A percentile compares a stretch with the other conserved stretches of the same genome.
Evolutionary conservation across 139 green algal species (phyloP).

Genomic region (Coccomyxa sp.): DNA sequence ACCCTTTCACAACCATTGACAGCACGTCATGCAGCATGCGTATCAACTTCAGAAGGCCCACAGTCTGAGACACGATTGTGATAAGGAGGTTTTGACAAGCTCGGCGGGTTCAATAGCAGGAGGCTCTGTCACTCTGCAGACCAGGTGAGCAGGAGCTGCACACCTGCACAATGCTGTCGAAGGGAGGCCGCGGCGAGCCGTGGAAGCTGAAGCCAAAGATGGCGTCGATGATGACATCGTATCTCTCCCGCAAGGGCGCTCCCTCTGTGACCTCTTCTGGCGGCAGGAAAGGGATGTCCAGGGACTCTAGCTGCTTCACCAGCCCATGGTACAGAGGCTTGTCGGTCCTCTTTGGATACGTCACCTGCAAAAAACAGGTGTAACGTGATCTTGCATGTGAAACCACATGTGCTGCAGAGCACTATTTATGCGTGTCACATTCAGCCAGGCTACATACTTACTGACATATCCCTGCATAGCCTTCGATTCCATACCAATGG

Average conservation of each 20-base stretch:
- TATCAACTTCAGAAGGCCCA: background rate
- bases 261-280: constrained; percentile 35
- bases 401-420: too few species aligned
- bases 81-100: background rate
- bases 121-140: background rate
- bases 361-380: constrained; percentile 52
- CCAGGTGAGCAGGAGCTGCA: constrained; percentile 20
- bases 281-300: constrained; percentile 64
- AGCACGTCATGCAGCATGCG: background rate
- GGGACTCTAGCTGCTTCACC: constrained; percentile 60
- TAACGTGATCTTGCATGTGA: too few species aligned
- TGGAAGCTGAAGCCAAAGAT: constrained; percentile 98
- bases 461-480: too few species aligned
- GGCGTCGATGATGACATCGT: constrained; percentile 88
- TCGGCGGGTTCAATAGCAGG: background rate
- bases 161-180: constrained; percentile 76
- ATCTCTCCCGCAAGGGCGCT: constrained; percentile 1
- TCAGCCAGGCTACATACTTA: too few species aligned
- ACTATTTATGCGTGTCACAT: too few species aligned
- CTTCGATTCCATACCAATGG: too few species aligned
- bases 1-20: background rate
- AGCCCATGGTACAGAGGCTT: constrained; percentile 83
- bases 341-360: constrained; percentile 88
- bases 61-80: background rate
- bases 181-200: constrained; percentile 82